These are phyloP conservation scores for Psilocybe sp. DNA, from an alignment of 768 basidiomycete species.

Conservation along the genomic window DNA sequence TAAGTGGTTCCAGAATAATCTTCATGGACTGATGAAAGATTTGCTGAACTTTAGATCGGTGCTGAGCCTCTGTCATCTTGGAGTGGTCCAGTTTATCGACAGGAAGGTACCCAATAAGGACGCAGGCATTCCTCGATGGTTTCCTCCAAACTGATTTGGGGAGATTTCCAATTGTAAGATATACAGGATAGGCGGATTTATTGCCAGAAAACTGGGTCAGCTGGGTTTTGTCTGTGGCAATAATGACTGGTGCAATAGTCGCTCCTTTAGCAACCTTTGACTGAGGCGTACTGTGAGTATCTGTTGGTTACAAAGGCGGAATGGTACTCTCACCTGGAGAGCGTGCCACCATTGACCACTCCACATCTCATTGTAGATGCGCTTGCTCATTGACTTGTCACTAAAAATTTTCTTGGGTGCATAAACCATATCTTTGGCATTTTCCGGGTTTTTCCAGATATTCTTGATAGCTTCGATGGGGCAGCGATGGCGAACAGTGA, in stretches of 20 bases:
- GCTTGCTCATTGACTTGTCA: neutral
- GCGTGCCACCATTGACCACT: neutral
- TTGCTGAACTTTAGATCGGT: neutral
- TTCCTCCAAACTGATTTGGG: neutral
- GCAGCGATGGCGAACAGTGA: constrained; percentile 16
- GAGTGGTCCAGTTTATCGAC: neutral
- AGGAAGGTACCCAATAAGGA: constrained; percentile 1
- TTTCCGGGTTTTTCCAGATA: constrained; percentile 24
- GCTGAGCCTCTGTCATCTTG: neutral
- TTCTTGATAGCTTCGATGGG: constrained; percentile 26
- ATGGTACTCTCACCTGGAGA: neutral
- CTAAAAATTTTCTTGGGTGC: constrained; percentile 21
- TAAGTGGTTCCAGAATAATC: neutral
- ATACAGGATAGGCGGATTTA: constrained; percentile 4
- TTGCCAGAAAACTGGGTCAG: neutral
- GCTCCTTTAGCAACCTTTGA: neutral
- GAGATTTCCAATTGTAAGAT: constrained; percentile 2
- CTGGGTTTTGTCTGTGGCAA: neutral
- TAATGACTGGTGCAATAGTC: neutral
- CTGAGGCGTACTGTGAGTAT: neutral
- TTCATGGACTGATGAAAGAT: neutral
- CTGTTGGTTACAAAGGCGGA: too few species aligned
- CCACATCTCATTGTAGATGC: neutral
- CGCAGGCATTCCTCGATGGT: neutral
- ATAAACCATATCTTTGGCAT: constrained; percentile 20